These are phyloP conservation scores for Dorcoceras hygrometricum DNA, from an alignment of 257 asterid genomes.

Conservation along the genomic window DNA sequence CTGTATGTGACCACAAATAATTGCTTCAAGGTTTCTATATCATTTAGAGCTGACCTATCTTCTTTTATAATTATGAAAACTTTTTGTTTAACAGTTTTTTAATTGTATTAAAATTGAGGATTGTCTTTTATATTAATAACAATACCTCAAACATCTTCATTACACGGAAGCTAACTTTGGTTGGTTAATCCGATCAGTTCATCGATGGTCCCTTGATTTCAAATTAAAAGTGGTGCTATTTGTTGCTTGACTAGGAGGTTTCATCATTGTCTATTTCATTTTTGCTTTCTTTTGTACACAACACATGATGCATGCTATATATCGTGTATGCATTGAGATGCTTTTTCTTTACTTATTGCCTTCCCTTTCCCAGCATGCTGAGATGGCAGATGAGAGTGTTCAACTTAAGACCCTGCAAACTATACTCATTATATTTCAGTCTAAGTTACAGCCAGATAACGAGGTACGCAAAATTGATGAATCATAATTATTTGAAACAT, in stretches of 20 bases:
- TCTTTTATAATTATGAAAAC: no score
- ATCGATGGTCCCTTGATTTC: not conserved
- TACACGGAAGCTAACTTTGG: no score
- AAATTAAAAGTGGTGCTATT: not conserved
- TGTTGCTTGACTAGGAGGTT: not conserved
- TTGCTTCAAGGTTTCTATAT: no score
- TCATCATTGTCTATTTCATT: not conserved
- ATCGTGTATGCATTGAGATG: not conserved
- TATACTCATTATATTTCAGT: constrained; percentile 82
- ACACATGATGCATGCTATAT: constrained; percentile 4
- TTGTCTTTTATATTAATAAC: not conserved
- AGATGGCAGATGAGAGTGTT: constrained; percentile 89
- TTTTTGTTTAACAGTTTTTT: no score
- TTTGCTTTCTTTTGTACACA: constrained; percentile 5
- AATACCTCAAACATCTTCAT: not conserved
- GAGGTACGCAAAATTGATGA: constrained; percentile 53
- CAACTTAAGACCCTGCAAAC: constrained; percentile 96
- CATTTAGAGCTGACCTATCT: no score
- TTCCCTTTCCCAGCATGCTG: constrained; percentile 68
- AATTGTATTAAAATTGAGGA: no score
- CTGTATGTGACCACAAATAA: no score
- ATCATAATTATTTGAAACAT: constrained; percentile 19
- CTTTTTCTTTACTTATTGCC: constrained; percentile 11
- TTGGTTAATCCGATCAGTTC: no score
- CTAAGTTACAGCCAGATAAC: constrained; percentile 83